Evolutionary conservation across 768 basidiomycete species (phyloP).

Genomic region (Rhizopogon sp.): DNA sequence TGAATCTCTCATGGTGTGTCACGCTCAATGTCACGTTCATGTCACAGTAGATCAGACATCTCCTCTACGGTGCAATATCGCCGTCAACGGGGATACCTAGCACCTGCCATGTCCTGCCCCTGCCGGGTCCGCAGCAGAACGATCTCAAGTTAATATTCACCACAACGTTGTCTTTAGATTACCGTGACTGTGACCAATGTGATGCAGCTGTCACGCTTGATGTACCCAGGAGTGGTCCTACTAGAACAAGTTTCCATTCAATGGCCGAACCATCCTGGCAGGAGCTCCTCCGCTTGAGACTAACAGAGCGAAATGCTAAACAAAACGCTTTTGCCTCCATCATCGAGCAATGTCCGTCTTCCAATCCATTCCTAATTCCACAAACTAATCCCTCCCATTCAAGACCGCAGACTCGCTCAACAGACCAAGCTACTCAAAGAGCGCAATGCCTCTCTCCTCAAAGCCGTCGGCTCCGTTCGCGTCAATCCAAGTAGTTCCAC

Average conservation of each 20-base stretch:
- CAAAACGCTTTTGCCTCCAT: constrained; percentile 79
- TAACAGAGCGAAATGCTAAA: constrained; percentile 77
- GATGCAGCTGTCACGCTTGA: background rate
- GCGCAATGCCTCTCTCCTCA: constrained; percentile 82
- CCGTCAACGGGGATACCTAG: too few relatives aligned
- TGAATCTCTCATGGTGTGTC: background rate
- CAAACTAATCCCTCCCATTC: constrained; percentile 6
- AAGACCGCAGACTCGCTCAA: constrained; percentile 89
- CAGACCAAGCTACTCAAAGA: constrained; percentile 91
- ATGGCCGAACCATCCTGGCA: constrained; percentile 88
- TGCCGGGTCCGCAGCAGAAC: constrained; percentile 19
- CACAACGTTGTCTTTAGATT: constrained; percentile 13
- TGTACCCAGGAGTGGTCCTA: too few relatives aligned
- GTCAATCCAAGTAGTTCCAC: constrained; percentile 57
- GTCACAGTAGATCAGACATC: background rate
- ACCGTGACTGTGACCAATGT: background rate
- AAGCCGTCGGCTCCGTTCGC: constrained; percentile 75
- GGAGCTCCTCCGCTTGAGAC: constrained; percentile 70
- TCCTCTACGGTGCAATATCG: too few relatives aligned
- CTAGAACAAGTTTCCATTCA: constrained; percentile 30
- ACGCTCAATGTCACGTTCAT: background rate
- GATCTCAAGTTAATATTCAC: background rate
- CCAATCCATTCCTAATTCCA: constrained; percentile 8
- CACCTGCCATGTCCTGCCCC: too few relatives aligned
- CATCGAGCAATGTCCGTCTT: constrained; percentile 78